phyloP scores from a whole-genome alignment of 2,329 filamentous ascomycete species.

The Trichoderma simmonsii region DNA sequence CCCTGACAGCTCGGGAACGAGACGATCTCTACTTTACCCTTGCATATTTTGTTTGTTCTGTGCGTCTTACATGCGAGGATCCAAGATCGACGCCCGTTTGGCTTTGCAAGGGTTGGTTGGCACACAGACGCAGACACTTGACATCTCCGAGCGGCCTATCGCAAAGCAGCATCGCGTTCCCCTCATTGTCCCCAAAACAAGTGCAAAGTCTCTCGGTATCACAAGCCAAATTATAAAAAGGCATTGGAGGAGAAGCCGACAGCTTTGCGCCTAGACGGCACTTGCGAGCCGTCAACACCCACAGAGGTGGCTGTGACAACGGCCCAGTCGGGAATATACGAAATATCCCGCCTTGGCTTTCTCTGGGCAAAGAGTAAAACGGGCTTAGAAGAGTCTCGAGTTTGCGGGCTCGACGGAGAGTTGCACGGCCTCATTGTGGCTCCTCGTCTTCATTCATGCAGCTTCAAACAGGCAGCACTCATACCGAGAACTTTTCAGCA shows the following conservation, averaged over 20 bases:
- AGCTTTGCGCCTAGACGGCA: slow-evolving; percentile 4
- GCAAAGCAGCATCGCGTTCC: neutral
- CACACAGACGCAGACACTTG: neutral
- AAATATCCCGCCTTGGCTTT: neutral
- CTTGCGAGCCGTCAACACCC: neutral
- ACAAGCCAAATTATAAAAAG: slow-evolving; percentile 10
- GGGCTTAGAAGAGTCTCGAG: neutral
- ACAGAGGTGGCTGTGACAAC: neutral
- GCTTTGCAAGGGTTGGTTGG: neutral
- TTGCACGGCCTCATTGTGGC: slow-evolving; percentile 13
- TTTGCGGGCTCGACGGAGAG: neutral
- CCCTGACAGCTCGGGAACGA: neutral
- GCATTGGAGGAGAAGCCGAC: neutral
- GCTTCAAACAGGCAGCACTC: neutral
- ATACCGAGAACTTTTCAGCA: neutral
- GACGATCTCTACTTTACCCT: neutral
- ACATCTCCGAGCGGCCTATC: neutral
- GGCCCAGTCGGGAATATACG: neutral
- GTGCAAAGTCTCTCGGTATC: slow-evolving; percentile 6
- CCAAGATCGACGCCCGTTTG: neutral
- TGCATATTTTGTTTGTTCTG: neutral
- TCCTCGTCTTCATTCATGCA: neutral
- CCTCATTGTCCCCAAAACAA: neutral
- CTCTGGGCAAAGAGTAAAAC: neutral
- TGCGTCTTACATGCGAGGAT: neutral